Percentiles rank a stretch among this genome's conserved stretches.
Evolutionary conservation across 441 rosid species (phyloP).

Genomic region (Aquilaria agallochum): DNA sequence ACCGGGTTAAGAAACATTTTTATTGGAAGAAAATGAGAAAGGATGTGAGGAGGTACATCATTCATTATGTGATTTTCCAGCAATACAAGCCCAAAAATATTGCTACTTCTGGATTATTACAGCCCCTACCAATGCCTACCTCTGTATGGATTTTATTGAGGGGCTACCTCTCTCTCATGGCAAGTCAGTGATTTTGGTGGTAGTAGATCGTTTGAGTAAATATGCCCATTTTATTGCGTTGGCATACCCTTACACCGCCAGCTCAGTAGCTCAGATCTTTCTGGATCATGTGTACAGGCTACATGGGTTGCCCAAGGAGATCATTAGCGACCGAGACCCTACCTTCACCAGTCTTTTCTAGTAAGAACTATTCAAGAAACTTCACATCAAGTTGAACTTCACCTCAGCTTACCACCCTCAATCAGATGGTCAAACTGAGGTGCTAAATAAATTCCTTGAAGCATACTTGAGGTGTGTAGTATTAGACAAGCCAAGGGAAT

Average conservation of each 20-base stretch:
- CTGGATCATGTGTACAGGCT: background rate
- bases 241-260: background rate
- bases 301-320: background rate
- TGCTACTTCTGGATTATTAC: background rate
- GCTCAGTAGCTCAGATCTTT: background rate
- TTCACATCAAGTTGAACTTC: background rate
- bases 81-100: background rate
- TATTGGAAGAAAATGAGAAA: background rate
- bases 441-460: background rate
- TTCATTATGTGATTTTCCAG: background rate
- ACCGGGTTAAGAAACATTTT: fast-evolving
- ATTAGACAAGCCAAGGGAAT: no score
- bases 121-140: constrained; percentile 5
- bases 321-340: background rate
- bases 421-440: constrained; percentile 8
- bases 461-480: no score
- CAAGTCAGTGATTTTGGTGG: background rate
- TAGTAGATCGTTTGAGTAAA: constrained; percentile 6
- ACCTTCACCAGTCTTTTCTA: background rate
- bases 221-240: constrained; percentile 2
- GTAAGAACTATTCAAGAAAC: background rate
- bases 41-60: background rate
- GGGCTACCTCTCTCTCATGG: constrained; percentile 3
- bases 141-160: background rate
- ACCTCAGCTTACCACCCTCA: constrained; percentile 15